These are phyloP conservation scores for Populus hybrid DNA, from an alignment of 441 rosid species.

Conservation along the genomic window DNA sequence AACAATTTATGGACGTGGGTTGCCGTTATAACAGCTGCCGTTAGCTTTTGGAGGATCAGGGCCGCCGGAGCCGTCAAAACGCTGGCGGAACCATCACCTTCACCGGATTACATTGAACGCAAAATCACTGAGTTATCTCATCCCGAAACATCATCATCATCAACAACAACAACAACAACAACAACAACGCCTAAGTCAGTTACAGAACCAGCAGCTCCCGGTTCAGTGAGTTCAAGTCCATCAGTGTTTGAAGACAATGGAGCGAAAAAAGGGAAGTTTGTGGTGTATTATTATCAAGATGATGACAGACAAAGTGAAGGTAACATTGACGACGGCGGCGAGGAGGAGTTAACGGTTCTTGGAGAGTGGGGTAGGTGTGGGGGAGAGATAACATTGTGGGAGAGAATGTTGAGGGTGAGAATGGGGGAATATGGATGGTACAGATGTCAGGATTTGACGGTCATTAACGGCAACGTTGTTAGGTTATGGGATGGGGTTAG, in stretches of 20 bases:
- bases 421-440: conserved; percentile 52
- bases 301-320: conserved; percentile 13
- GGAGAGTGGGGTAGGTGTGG: conserved; percentile 32
- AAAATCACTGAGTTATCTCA: not conserved
- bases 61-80: conserved; percentile 19
- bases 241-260: conserved; percentile 18
- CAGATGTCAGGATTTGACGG: conserved; percentile 46
- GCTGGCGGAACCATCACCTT: not conserved
- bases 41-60: conserved; percentile 65
- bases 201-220: not conserved
- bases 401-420: conserved; percentile 37
- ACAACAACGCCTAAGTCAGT: not conserved
- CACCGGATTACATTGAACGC: not conserved
- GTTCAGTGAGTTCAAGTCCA: not conserved
- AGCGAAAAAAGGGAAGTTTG: conserved; percentile 37
- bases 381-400: conserved; percentile 18
- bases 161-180: too few relatives aligned
- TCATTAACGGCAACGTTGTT: conserved; percentile 61
- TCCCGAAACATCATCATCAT: too few relatives aligned
- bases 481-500: conserved; percentile 59
- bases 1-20: conserved; percentile 73
- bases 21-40: conserved; percentile 56
- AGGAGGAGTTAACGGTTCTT: conserved; percentile 11
- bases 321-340: conserved; percentile 21
- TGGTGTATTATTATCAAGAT: conserved; percentile 15